Conservation (phyloP, 169 alveolate genomes). For the Plasmodium billcollinsi region DNA sequence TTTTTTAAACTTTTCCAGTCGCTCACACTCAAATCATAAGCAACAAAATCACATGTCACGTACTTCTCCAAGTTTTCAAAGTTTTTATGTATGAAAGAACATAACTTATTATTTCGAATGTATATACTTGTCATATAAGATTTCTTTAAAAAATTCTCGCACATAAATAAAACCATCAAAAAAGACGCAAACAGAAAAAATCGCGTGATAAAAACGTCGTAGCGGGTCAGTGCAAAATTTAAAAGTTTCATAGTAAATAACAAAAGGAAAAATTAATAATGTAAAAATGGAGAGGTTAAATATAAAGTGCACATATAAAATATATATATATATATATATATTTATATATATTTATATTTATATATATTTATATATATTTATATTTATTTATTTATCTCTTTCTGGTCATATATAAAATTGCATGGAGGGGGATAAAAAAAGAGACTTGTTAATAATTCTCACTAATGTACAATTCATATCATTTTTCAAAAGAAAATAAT, state of each 20-base stretch:
- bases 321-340: too few species aligned
- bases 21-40: neutral
- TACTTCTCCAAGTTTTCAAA: neutral
- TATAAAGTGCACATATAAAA: too few species aligned
- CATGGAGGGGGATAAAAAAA: too few species aligned
- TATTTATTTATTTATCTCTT: too few species aligned
- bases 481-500: too few species aligned
- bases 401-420: too few species aligned
- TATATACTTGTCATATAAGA: neutral
- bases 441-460: too few species aligned
- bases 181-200: neutral
- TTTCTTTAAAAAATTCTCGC: constrained; percentile 2
- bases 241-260: constrained; percentile 1
- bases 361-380: too few species aligned
- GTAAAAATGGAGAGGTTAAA: too few species aligned
- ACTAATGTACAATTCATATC: too few species aligned
- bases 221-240: neutral
- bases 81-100: constrained; percentile 1
- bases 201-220: neutral
- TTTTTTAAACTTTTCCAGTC: constrained; percentile 8
- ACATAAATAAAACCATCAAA: neutral
- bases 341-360: too few species aligned
- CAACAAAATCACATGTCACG: neutral
- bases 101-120: neutral
- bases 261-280: neutral